A percentile compares a stretch with the other conserved stretches of the same genome.
Evolutionary conservation across 2,329 filamentous ascomycete genomes (phyloP).

Genomic region (Aureobasidium sp.): DNA sequence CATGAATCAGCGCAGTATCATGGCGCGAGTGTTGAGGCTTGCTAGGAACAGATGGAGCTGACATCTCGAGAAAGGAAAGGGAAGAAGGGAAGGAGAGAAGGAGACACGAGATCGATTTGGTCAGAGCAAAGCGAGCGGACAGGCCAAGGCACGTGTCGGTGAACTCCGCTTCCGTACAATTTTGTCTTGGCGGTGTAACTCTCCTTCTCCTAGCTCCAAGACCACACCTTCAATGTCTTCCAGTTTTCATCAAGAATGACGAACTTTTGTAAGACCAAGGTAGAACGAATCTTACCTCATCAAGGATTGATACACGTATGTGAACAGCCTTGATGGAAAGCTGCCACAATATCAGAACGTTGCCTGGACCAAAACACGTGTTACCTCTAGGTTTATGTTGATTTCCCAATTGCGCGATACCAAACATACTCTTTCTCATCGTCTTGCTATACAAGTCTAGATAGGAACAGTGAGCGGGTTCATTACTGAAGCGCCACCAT

Average conservation of each 20-base stretch:
- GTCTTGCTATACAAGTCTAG: neutral
- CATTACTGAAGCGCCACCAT: conserved; percentile 47
- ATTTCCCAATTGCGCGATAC: neutral
- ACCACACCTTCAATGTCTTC: neutral
- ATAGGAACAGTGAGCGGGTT: conserved; percentile 29
- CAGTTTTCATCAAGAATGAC: neutral
- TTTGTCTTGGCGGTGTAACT: neutral
- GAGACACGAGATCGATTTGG: neutral
- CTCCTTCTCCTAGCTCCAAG: neutral
- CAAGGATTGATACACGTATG: no score
- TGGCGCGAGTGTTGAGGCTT: conserved; percentile 30
- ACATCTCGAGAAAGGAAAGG: neutral
- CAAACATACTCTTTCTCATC: neutral
- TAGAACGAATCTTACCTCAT: no score
- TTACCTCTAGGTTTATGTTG: neutral
- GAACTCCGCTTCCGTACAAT: neutral
- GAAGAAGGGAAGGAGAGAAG: neutral
- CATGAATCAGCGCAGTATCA: conserved; percentile 38
- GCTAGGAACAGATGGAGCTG: conserved; percentile 17
- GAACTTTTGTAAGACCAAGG: no score
- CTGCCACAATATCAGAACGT: no score
- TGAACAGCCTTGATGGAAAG: no score
- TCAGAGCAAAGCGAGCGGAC: neutral
- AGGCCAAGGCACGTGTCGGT: neutral
- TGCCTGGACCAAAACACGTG: neutral